These are phyloP conservation scores for Boechera stricta DNA, from an alignment of 345 rosid species.

Conservation along the genomic window DNA sequence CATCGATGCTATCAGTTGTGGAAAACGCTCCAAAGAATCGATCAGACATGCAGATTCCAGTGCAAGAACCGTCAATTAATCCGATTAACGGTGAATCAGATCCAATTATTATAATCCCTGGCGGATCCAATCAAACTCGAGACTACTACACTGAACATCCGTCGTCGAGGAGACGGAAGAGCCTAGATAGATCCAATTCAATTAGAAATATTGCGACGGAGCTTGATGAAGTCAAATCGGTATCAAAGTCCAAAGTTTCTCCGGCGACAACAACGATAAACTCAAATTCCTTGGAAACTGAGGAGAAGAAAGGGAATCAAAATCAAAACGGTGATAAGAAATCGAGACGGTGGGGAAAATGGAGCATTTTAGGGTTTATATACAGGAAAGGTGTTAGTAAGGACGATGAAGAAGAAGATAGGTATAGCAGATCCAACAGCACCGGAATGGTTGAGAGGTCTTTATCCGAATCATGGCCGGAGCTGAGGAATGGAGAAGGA, in stretches of 20 bases:
- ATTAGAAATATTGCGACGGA: constrained; percentile 73
- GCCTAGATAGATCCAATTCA: constrained; percentile 83
- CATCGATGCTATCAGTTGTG: constrained; percentile 79
- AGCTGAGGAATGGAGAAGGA: constrained; percentile 57
- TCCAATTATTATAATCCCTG: constrained; percentile 55
- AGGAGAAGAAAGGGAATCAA: constrained; percentile 46
- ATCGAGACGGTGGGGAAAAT: constrained; percentile 80
- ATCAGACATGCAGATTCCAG: constrained; percentile 75
- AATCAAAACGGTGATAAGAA: constrained; percentile 63
- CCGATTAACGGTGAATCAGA: constrained; percentile 40
- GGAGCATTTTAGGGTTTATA: constrained; percentile 85
- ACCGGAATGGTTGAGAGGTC: constrained; percentile 80
- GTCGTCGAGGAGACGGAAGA: constrained; percentile 79
- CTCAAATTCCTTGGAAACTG: constrained; percentile 51
- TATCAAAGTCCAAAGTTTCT: constrained; percentile 72
- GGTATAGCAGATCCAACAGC: constrained; percentile 71
- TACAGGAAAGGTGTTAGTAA: constrained; percentile 68
- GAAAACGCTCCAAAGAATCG: constrained; percentile 68
- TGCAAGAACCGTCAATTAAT: constrained; percentile 49
- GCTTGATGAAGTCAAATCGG: constrained; percentile 74
- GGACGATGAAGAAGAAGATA: constrained; percentile 55
- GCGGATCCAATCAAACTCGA: constrained; percentile 87
- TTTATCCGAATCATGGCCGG: constrained; percentile 86
- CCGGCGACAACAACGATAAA: constrained; percentile 57
- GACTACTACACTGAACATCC: constrained; percentile 84